A percentile compares a stretch with the other conserved stretches of the same genome.
These are phyloP conservation scores for Pythium grandisporangium DNA, from an alignment of 352 stramenopile species.

Conservation along the genomic window DNA sequence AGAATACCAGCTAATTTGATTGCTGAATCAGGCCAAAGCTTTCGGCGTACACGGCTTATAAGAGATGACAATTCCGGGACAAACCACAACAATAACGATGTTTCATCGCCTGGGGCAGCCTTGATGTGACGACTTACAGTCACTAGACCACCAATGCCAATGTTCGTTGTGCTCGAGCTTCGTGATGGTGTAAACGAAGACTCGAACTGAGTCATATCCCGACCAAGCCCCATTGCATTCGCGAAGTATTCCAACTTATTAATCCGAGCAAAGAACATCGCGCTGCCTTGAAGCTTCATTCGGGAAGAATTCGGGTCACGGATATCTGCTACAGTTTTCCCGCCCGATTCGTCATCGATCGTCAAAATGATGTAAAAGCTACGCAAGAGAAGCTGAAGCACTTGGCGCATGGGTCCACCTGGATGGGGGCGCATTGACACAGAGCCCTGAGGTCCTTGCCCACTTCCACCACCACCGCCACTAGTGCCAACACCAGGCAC, in stretches of 20 bases:
- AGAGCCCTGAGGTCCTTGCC: slow-evolving; percentile 13
- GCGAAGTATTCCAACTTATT: slow-evolving; percentile 85
- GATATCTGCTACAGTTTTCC: slow-evolving; percentile 7
- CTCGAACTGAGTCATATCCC: slow-evolving; percentile 61
- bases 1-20: slow-evolving; percentile 62
- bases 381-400: slow-evolving; percentile 62
- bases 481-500: too few relatives aligned
- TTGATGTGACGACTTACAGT: slow-evolving; percentile 49
- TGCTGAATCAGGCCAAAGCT: slow-evolving; percentile 63
- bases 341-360: slow-evolving; percentile 25
- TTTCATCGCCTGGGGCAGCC: slow-evolving; percentile 61
- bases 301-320: background rate
- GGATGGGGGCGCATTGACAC: slow-evolving; percentile 62
- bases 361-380: slow-evolving; percentile 67
- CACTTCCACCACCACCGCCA: too few relatives aligned
- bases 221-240: slow-evolving; percentile 63
- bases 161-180: slow-evolving; percentile 18
- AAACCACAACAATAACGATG: slow-evolving; percentile 67
- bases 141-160: slow-evolving; percentile 24
- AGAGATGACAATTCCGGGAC: slow-evolving; percentile 58
- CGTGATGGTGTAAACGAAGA: slow-evolving; percentile 63
- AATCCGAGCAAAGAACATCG: slow-evolving; percentile 65
- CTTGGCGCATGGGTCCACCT: slow-evolving; percentile 74
- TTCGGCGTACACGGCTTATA: slow-evolving; percentile 54
- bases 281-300: slow-evolving; percentile 10